phyloP scores from a whole-genome alignment of 331 rosid genomes.

The Prunus yedoensis region DNA sequence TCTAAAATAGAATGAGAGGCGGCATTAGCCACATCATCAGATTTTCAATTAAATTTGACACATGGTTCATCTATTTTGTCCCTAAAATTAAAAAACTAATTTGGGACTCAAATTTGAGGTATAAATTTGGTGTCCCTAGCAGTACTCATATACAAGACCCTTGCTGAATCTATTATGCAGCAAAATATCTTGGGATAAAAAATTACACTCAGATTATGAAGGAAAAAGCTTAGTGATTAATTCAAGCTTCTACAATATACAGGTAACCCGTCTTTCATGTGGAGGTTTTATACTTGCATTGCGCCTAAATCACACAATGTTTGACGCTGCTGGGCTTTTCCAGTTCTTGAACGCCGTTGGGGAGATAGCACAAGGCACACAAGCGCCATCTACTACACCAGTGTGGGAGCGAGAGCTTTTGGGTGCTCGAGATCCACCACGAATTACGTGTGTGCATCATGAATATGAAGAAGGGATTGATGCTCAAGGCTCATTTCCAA shows the following conservation, averaged over 20 bases:
- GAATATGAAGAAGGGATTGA: slow-evolving; percentile 12
- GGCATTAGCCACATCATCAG: no score
- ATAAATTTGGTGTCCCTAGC: no score
- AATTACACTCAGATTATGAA: no score
- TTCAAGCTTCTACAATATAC: no score
- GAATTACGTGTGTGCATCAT: slow-evolving; percentile 21
- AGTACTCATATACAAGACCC: no score
- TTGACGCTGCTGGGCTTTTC: slow-evolving; percentile 32
- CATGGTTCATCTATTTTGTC: no score
- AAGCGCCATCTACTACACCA: slow-evolving; percentile 18
- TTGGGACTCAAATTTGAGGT: no score
- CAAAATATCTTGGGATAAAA: no score
- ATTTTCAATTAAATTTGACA: no score
- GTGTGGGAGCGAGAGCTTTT: slow-evolving; percentile 41
- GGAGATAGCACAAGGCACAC: slow-evolving; percentile 14
- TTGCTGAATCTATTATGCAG: no score
- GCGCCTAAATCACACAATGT: slow-evolving; percentile 37
- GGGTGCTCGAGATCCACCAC: slow-evolving; percentile 28
- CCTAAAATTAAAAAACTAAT: no score
- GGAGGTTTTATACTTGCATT: slow-evolving; percentile 40
- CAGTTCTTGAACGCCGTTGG: slow-evolving; percentile 28
- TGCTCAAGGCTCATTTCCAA: background rate
- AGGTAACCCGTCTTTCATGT: slow-evolving; percentile 37
- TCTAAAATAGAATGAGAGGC: no score
- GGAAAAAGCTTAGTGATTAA: background rate